phyloP scores from a whole-genome alignment of 2,329 filamentous ascomycete genomes.

The Aureobasidium mangrovei region DNA sequence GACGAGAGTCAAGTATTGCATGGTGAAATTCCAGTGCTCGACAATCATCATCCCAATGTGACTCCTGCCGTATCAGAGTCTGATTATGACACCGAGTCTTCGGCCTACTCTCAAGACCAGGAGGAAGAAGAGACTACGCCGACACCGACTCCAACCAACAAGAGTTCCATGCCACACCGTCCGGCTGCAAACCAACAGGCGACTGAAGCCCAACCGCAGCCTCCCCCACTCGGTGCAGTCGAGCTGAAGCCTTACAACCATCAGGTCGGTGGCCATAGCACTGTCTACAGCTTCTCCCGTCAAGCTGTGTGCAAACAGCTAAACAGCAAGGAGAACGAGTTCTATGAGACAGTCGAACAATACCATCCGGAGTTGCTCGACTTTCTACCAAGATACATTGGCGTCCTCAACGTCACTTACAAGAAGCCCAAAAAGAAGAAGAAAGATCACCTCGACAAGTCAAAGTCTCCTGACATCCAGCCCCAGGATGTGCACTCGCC shows the following conservation, averaged over 20 bases:
- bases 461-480: constrained; percentile 8
- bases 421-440: constrained; percentile 62
- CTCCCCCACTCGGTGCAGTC: constrained; percentile 71
- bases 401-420: constrained; percentile 92
- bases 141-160: constrained; percentile 34
- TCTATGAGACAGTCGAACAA: constrained; percentile 92
- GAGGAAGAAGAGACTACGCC: constrained; percentile 46
- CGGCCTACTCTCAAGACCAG: constrained; percentile 27
- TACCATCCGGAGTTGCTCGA: constrained; percentile 81
- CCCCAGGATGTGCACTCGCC: constrained; percentile 1
- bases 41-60: constrained; percentile 25
- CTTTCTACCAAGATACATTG: constrained; percentile 94
- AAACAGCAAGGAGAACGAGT: constrained; percentile 96
- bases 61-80: constrained; percentile 28
- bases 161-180: constrained; percentile 1
- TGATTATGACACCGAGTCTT: constrained; percentile 35
- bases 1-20: constrained; percentile 53
- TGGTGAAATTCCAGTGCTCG: constrained; percentile 44
- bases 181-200: not conserved
- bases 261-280: constrained; percentile 94
- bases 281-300: constrained; percentile 89
- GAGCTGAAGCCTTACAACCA: constrained; percentile 95
- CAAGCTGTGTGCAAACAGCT: constrained; percentile 96
- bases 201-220: constrained; percentile 26
- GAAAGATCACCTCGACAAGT: constrained; percentile 18